Percentiles rank a stretch among this genome's conserved stretches.
Evolutionary conservation across 2,329 filamentous ascomycete genomes (phyloP).

Genomic region (Xylaria sp.): DNA sequence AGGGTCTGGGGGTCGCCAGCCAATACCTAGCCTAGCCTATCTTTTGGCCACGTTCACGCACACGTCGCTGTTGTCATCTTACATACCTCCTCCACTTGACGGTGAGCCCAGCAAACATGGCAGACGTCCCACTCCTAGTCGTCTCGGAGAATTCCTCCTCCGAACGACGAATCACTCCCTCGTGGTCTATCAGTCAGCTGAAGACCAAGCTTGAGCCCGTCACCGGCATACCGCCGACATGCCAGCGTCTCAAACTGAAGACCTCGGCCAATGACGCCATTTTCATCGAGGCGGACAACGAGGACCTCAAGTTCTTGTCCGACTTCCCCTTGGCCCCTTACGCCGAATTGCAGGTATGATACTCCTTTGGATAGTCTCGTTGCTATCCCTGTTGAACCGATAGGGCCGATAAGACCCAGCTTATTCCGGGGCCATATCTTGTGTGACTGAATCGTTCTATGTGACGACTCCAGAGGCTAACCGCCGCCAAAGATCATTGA

Average conservation of each 20-base stretch:
- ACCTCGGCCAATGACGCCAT: constrained; percentile 68
- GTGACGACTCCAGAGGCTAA: constrained; percentile 38
- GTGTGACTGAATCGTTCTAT: background rate
- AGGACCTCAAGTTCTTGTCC: constrained; percentile 73
- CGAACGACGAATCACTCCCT: constrained; percentile 90
- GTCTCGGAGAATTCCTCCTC: constrained; percentile 80
- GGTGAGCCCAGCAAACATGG: constrained; percentile 56
- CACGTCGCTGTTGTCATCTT: constrained; percentile 28
- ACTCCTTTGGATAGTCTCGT: background rate
- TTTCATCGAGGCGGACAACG: constrained; percentile 74
- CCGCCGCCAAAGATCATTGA: constrained; percentile 73
- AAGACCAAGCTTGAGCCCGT: constrained; percentile 91
- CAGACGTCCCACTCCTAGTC: constrained; percentile 80
- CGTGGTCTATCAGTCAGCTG: constrained; percentile 87
- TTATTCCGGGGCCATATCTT: constrained; percentile 23
- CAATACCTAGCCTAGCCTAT: constrained; percentile 1
- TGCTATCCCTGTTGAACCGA: background rate
- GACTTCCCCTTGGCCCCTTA: constrained; percentile 76
- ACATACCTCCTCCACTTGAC: constrained; percentile 24
- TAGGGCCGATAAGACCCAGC: background rate
- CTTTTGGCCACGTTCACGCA: constrained; percentile 29
- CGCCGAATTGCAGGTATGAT: constrained; percentile 82
- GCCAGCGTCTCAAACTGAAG: constrained; percentile 80
- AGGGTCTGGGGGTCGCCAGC: constrained; percentile 17
- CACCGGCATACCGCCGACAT: constrained; percentile 86